Percentiles rank a stretch among this genome's conserved stretches.
Evolutionary conservation across 2,329 filamentous ascomycete species (phyloP).

Genomic region (Triangularia verruculosa): DNA sequence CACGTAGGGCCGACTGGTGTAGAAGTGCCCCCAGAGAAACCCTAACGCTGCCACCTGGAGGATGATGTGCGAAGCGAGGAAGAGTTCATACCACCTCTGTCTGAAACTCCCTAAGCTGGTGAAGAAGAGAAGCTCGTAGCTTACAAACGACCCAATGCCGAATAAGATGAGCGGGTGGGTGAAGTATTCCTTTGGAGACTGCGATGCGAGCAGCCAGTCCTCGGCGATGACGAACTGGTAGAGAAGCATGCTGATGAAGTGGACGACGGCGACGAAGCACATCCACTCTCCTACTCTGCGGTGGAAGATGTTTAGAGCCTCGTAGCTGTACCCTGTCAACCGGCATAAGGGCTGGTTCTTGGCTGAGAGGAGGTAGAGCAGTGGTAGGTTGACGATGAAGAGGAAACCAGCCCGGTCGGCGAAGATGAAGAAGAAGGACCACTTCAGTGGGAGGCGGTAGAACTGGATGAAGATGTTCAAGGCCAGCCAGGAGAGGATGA

Average conservation of each 20-base stretch:
- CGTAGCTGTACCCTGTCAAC: conserved; percentile 63
- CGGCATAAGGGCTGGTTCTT: conserved; percentile 63
- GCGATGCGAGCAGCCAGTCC: conserved; percentile 40
- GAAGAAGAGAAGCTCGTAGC: conserved; percentile 61
- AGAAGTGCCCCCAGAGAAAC: conserved; percentile 60
- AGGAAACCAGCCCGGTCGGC: conserved; percentile 56
- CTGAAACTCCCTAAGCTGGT: conserved; percentile 60
- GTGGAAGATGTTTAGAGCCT: conserved; percentile 64
- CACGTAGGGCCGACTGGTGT: conserved; percentile 51
- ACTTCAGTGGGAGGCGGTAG: conserved; percentile 47
- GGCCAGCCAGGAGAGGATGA: conserved; percentile 48
- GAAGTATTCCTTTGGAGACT: conserved; percentile 47
- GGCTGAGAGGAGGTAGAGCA: conserved; percentile 61
- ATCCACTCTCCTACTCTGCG: conserved; percentile 60
- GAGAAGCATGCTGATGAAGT: conserved; percentile 52
- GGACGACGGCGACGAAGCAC: conserved; percentile 57
- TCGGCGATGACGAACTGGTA: conserved; percentile 53
- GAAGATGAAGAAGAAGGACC: conserved; percentile 54
- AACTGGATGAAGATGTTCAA: conserved; percentile 59
- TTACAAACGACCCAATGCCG: conserved; percentile 53
- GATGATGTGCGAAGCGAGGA: conserved; percentile 56
- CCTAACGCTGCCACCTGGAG: conserved; percentile 54
- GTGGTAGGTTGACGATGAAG: conserved; percentile 47
- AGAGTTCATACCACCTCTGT: conserved; percentile 60
- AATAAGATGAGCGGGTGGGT: conserved; percentile 49